A percentile compares a stretch with the other conserved stretches of the same genome.
Evolutionary conservation across 192 early-diverging fungal genomes (phyloP).

Genomic region (Linnemannia elongata): DNA sequence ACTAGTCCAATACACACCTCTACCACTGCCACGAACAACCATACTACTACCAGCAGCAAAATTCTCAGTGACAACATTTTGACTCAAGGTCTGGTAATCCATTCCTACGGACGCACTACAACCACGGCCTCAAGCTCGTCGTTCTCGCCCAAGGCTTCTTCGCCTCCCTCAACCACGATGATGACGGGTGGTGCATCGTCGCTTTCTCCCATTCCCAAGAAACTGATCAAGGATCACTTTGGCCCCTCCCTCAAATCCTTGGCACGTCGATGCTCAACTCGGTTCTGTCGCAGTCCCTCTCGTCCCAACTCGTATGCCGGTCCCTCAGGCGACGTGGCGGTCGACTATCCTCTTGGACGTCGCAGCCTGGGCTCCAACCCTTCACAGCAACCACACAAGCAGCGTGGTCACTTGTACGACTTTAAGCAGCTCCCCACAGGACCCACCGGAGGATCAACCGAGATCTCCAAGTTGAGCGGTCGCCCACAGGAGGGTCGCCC

Average conservation of each 20-base stretch:
- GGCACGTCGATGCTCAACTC: conserved; percentile 39
- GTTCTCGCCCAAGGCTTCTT: not conserved
- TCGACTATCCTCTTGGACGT: not conserved
- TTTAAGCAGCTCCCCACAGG: conserved; percentile 38
- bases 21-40: not conserved
- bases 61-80: not conserved
- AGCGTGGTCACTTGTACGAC: conserved; percentile 33
- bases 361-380: conserved; percentile 9
- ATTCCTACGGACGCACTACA: not conserved
- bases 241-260: conserved; percentile 30
- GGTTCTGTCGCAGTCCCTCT: conserved; percentile 12
- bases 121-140: not conserved
- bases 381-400: not conserved
- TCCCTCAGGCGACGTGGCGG: not conserved
- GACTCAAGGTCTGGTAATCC: conserved; percentile 2
- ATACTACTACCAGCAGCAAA: not conserved
- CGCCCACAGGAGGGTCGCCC: not conserved
- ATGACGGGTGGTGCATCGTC: not conserved
- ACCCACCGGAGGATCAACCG: conserved; percentile 30
- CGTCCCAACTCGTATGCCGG: conserved; percentile 28
- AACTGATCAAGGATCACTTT: conserved; percentile 35
- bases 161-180: not conserved
- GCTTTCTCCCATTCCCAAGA: conserved; percentile 2
- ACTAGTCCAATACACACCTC: not conserved
- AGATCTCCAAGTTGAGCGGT: conserved; percentile 11